phyloP scores from a whole-genome alignment of 2,329 filamentous ascomycete species.

The Akanthomyces muscarius region DNA sequence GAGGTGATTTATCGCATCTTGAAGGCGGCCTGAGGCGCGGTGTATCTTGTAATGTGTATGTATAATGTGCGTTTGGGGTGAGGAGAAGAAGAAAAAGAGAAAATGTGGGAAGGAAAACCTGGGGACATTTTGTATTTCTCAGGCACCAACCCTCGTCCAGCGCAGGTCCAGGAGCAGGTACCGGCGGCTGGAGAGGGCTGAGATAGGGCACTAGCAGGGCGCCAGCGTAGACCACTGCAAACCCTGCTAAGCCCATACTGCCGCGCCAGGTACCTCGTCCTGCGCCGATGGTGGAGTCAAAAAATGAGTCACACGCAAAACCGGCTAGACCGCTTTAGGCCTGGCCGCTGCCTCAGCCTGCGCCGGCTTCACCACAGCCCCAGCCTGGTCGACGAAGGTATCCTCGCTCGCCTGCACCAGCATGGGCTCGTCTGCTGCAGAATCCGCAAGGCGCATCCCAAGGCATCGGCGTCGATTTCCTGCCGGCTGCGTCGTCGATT shows the following conservation, averaged over 20 bases:
- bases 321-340: slow-evolving; percentile 2
- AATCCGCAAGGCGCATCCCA: slow-evolving; percentile 1
- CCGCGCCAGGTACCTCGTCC: background rate
- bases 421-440: background rate
- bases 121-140: slow-evolving; percentile 42
- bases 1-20: slow-evolving; percentile 58
- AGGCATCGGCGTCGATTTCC: background rate
- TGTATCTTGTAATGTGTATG: slow-evolving; percentile 32
- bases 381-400: background rate
- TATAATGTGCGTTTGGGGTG: slow-evolving; percentile 30
- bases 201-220: background rate
- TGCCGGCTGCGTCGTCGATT: background rate
- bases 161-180: slow-evolving; percentile 20
- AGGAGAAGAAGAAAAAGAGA: slow-evolving; percentile 32
- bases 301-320: slow-evolving; percentile 16
- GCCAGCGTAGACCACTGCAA: background rate
- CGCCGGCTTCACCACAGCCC: slow-evolving; percentile 3
- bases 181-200: background rate
- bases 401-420: background rate
- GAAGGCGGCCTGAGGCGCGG: slow-evolving; percentile 38
- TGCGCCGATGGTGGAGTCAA: slow-evolving; percentile 3
- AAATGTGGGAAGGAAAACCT: slow-evolving; percentile 24
- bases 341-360: slow-evolving; percentile 15
- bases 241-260: slow-evolving; percentile 6
- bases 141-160: slow-evolving; percentile 38